phyloP scores from a whole-genome alignment of 202 grass and related monocot species.

The Alloteropsis angusta region DNA sequence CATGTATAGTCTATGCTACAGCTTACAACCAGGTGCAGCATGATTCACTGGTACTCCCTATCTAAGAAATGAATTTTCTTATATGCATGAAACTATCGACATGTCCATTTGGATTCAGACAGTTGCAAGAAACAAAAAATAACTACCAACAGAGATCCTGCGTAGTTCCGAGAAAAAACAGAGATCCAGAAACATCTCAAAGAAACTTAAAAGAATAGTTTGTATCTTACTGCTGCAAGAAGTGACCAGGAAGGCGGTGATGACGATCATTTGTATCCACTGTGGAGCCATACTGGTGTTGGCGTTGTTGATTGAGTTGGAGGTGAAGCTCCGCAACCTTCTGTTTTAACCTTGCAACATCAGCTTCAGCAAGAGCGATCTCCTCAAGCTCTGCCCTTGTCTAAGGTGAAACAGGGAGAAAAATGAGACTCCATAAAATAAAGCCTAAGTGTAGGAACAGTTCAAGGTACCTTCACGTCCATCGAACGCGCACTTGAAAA shows the following conservation, averaged over 20 bases:
- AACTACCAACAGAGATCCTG: background rate
- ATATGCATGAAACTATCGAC: conserved; percentile 17
- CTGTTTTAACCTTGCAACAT: conserved; percentile 92
- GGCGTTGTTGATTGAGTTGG: conserved; percentile 89
- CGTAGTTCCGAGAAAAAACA: no score
- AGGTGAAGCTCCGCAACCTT: conserved; percentile 94
- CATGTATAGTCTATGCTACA: background rate
- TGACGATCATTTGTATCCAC: conserved; percentile 49
- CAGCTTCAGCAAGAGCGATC: conserved; percentile 88
- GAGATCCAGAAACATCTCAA: conserved; percentile 10
- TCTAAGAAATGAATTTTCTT: background rate
- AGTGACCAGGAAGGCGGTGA: conserved; percentile 57
- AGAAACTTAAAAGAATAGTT: background rate
- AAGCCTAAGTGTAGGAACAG: conserved; percentile 13
- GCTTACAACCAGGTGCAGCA: background rate
- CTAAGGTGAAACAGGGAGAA: conserved; percentile 35
- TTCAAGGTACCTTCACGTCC: conserved; percentile 66
- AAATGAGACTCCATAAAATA: conserved; percentile 30
- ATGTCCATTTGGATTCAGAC: background rate
- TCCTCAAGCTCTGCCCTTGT: conserved; percentile 95
- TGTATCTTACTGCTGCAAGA: conserved; percentile 75
- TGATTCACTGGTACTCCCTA: background rate
- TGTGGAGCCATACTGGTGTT: conserved; percentile 65
- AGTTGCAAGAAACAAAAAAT: background rate
- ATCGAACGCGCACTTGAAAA: conserved; percentile 70